Evolutionary conservation across 129 eudicot genomes (phyloP).

Genomic region (Saposhnikovia divaricata): DNA sequence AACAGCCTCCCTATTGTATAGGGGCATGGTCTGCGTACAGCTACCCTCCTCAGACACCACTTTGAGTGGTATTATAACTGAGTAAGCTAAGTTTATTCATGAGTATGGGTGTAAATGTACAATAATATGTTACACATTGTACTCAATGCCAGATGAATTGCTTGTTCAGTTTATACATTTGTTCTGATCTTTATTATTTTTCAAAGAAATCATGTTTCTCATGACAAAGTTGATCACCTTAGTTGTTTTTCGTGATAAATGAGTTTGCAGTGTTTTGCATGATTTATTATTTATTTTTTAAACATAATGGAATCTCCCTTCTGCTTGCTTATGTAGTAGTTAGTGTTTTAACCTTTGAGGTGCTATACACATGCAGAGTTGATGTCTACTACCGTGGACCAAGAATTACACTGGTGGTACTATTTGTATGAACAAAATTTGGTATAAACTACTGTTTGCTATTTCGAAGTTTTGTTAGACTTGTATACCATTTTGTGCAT

Average conservation of each 20-base stretch:
- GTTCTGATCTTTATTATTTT: not conserved
- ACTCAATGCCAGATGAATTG: not conserved
- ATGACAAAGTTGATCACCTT: not conserved
- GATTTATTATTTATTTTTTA: not conserved
- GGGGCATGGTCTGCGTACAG: too few relatives aligned
- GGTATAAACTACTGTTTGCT: too few relatives aligned
- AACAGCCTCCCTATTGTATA: too few relatives aligned
- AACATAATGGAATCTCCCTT: not conserved
- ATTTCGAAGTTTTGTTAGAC: too few relatives aligned
- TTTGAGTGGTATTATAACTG: too few relatives aligned
- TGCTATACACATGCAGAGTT: too few relatives aligned
- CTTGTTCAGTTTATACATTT: not conserved
- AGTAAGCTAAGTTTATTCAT: too few relatives aligned
- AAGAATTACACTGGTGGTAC: too few relatives aligned
- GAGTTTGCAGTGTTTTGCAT: slow-evolving; percentile 1
- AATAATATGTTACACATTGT: not conserved
- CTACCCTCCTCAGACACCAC: too few relatives aligned
- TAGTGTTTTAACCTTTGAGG: not conserved
- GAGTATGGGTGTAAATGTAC: not conserved
- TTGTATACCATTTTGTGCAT: too few relatives aligned
- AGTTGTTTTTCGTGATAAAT: not conserved
- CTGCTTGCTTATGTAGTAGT: not conserved
- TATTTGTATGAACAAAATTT: too few relatives aligned
- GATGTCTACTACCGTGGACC: too few relatives aligned
- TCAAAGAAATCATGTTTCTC: not conserved